These are phyloP conservation scores for Alternaria gansuensis DNA, from an alignment of 2,329 filamentous ascomycete species.

Conservation along the genomic window DNA sequence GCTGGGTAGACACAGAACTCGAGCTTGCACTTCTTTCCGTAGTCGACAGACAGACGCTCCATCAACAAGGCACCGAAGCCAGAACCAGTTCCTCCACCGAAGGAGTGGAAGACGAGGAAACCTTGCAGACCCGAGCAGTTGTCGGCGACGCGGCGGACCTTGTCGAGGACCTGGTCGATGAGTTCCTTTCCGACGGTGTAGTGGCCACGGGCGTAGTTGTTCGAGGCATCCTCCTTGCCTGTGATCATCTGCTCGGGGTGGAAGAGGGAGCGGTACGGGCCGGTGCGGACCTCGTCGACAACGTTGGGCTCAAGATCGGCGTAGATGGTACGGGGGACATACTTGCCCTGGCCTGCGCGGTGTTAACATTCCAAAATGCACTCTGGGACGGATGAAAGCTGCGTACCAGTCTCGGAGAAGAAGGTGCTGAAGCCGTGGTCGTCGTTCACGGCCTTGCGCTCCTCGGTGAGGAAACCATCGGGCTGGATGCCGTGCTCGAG, in stretches of 20 bases:
- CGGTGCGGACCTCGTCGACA: slow-evolving; percentile 98
- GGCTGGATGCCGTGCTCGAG: slow-evolving; percentile 99
- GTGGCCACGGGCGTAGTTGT: slow-evolving; percentile 99
- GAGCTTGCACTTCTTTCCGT: slow-evolving; percentile 99
- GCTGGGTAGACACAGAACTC: slow-evolving; percentile 99
- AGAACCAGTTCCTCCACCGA: slow-evolving; percentile 97
- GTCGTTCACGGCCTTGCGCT: slow-evolving; percentile 90
- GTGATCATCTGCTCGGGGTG: slow-evolving; percentile 99
- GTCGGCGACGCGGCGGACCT: slow-evolving; percentile 93
- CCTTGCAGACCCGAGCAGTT: slow-evolving; percentile 98
- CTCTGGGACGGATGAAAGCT: slow-evolving; percentile 47
- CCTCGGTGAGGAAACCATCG: slow-evolving; percentile 97
- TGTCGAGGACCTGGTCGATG: slow-evolving; percentile 97
- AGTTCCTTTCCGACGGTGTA: slow-evolving; percentile 99
- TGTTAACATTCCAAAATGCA: slow-evolving; percentile 35
- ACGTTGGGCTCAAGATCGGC: slow-evolving; percentile 99
- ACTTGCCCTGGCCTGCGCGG: slow-evolving; percentile 88
- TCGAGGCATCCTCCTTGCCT: slow-evolving; percentile 99
- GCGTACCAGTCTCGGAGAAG: slow-evolving; percentile 97
- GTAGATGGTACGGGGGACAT: slow-evolving; percentile 98
- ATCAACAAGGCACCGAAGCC: slow-evolving; percentile 98
- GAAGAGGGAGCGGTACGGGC: slow-evolving; percentile 94
- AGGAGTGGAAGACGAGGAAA: slow-evolving; percentile 99
- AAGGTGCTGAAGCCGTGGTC: slow-evolving; percentile 99
- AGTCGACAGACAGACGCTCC: slow-evolving; percentile 98